Evolutionary conservation across 2,329 filamentous ascomycete species (phyloP).

Genomic region (Cephalotrichum gorgonifer): DNA sequence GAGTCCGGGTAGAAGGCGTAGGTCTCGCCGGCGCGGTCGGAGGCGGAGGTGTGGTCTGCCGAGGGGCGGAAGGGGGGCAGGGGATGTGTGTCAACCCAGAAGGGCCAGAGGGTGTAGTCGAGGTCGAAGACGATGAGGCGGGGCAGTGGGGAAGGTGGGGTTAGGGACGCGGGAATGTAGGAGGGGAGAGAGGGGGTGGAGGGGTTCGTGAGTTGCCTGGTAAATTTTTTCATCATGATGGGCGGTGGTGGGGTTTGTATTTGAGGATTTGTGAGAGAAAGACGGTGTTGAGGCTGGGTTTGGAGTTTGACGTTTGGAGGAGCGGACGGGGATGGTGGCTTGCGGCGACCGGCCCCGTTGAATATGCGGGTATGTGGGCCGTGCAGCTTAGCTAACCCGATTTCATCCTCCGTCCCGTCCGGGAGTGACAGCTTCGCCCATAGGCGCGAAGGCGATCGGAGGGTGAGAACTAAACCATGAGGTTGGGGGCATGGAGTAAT

Average conservation of each 20-base stretch:
- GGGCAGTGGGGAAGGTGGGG: slow-evolving; percentile 56
- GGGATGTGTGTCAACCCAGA: slow-evolving; percentile 94
- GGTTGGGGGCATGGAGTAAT: too few species aligned
- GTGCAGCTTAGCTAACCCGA: not conserved
- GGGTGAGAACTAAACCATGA: too few species aligned
- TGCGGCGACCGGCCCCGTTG: not conserved
- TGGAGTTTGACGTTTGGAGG: too few species aligned
- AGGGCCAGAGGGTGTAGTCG: slow-evolving; percentile 98
- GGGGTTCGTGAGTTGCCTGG: slow-evolving; percentile 10
- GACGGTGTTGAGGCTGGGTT: not conserved
- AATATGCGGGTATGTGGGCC: not conserved
- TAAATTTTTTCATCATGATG: slow-evolving; percentile 5
- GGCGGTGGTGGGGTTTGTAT: not conserved
- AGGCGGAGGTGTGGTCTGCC: slow-evolving; percentile 27
- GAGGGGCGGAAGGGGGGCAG: slow-evolving; percentile 55
- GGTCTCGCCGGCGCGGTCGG: slow-evolving; percentile 51
- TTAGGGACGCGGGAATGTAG: slow-evolving; percentile 30
- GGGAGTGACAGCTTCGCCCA: too few species aligned
- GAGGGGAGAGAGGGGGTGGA: slow-evolving; percentile 10
- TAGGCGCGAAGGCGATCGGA: too few species aligned
- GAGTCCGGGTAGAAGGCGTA: slow-evolving; percentile 65
- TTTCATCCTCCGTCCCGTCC: not conserved
- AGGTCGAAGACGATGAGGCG: slow-evolving; percentile 86
- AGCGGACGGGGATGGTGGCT: too few species aligned
- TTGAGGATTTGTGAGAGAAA: not conserved